Percentiles rank a stretch among this genome's conserved stretches.
phyloP scores from a whole-genome alignment of 805 yeast species.

The Clavispora santaluciae region DNA sequence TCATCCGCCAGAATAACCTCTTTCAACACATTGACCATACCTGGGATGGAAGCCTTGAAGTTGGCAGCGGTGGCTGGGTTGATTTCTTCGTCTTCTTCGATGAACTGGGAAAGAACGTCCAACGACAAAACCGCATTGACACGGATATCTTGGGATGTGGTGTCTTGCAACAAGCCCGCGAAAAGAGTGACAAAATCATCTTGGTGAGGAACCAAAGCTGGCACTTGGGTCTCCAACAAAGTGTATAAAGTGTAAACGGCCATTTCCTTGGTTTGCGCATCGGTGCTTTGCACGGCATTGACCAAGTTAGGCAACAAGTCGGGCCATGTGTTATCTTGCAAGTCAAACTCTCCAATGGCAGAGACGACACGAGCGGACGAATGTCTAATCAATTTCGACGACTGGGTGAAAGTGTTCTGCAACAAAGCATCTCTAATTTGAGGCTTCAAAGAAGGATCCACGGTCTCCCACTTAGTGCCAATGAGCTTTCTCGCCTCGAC shows the following conservation, averaged over 20 bases:
- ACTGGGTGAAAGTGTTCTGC: constrained; percentile 63
- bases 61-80: constrained; percentile 41
- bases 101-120: constrained; percentile 60
- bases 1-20: constrained; percentile 70
- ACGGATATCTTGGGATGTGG: constrained; percentile 65
- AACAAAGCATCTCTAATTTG: constrained; percentile 67
- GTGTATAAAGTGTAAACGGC: constrained; percentile 76
- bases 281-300: constrained; percentile 45
- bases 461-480: constrained; percentile 59
- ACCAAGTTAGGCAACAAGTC: constrained; percentile 69
- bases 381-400: constrained; percentile 70
- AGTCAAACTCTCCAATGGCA: constrained; percentile 74
- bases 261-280: constrained; percentile 66
- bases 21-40: constrained; percentile 75
- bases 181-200: constrained; percentile 70
- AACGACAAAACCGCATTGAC: constrained; percentile 79
- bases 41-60: constrained; percentile 68
- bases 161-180: constrained; percentile 58
- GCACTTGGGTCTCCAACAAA: constrained; percentile 66
- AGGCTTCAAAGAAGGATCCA: constrained; percentile 47
- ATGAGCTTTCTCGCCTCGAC: constrained; percentile 91
- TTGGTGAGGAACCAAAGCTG: constrained; percentile 52
- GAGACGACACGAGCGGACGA: constrained; percentile 86
- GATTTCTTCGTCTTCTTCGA: constrained; percentile 55
- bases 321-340: constrained; percentile 64